Percentiles rank a stretch among this genome's conserved stretches.
Evolutionary conservation across 148 eudicot species (phyloP).

Genomic region (Diospyros lotus): DNA sequence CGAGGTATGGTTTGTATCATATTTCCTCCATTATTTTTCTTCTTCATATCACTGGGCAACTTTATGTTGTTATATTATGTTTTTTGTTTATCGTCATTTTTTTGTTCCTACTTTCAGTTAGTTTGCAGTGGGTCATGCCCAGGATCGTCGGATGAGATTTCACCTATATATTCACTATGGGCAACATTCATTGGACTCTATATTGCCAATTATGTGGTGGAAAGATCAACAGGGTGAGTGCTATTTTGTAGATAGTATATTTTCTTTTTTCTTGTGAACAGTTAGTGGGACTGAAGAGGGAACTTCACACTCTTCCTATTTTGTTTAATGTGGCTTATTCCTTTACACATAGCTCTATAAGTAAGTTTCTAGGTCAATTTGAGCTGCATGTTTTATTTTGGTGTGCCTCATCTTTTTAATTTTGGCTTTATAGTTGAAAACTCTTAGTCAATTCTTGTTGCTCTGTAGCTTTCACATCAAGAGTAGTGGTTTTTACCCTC

Average conservation of each 20-base stretch:
- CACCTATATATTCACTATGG: constrained; percentile 99
- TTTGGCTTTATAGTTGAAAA: not conserved
- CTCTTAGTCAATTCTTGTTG: not conserved
- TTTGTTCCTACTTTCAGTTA: constrained; percentile 43
- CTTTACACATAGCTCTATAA: no score
- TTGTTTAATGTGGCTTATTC: no score
- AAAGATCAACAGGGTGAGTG: constrained; percentile 95
- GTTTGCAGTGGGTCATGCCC: constrained; percentile 82
- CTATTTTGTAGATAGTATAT: not conserved
- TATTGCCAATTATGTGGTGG: constrained; percentile 93
- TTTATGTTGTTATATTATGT: constrained; percentile 10
- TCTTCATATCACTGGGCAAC: constrained; percentile 1
- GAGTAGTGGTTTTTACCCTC: not conserved
- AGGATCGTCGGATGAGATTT: constrained; percentile 85
- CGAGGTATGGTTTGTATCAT: constrained; percentile 52
- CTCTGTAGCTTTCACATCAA: not conserved
- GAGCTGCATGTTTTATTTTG: not conserved
- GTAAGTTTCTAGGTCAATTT: not conserved
- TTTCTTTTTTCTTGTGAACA: not conserved
- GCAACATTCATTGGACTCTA: constrained; percentile 98
- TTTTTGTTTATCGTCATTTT: not conserved
- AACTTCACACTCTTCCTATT: not conserved
- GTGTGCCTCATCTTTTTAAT: not conserved
- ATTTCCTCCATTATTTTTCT: constrained; percentile 2
- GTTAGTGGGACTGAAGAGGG: not conserved